A percentile compares a stretch with the other conserved stretches of the same genome.
Evolutionary conservation across 1,284 basidiomycete genomes (phyloP).

Genomic region (Fomes fomentarius): DNA sequence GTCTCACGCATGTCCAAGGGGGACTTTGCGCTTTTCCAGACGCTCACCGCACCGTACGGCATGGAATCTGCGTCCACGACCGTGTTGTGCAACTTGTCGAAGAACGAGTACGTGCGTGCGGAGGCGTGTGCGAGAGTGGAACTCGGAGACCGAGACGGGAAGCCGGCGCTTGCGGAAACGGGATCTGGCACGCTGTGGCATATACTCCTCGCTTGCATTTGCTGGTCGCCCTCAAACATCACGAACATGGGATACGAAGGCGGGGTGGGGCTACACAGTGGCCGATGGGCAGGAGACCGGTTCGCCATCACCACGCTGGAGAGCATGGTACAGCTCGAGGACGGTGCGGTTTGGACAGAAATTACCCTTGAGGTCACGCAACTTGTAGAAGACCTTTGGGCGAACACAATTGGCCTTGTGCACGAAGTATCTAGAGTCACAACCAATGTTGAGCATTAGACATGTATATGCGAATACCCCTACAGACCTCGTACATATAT

Average conservation of each 20-base stretch:
- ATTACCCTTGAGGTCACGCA: conserved; percentile 4
- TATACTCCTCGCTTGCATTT: conserved; percentile 6
- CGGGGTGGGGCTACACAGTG: not conserved
- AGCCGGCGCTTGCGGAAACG: not conserved
- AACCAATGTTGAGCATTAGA: not conserved
- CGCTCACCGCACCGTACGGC: conserved; percentile 1
- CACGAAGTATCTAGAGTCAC: no score
- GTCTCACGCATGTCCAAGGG: conserved; percentile 12
- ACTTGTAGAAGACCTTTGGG: not conserved
- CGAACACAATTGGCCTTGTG: not conserved
- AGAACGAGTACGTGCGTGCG: conserved; percentile 14
- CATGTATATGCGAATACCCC: not conserved
- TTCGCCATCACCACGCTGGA: conserved; percentile 7
- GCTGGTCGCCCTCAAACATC: not conserved
- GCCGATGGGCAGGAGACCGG: conserved; percentile 17
- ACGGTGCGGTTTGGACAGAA: conserved; percentile 4
- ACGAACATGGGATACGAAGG: not conserved
- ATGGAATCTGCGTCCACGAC: not conserved
- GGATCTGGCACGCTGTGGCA: not conserved
- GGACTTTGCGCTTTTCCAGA: conserved; percentile 11
- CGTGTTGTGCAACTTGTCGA: conserved; percentile 14
- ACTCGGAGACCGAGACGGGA: no score
- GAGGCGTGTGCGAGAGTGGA: not conserved
- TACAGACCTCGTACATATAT: not conserved
- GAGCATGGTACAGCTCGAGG: not conserved